These are phyloP conservation scores for Acmispon strigosus DNA, from an alignment of 306 rosid genomes.

Conservation along the genomic window DNA sequence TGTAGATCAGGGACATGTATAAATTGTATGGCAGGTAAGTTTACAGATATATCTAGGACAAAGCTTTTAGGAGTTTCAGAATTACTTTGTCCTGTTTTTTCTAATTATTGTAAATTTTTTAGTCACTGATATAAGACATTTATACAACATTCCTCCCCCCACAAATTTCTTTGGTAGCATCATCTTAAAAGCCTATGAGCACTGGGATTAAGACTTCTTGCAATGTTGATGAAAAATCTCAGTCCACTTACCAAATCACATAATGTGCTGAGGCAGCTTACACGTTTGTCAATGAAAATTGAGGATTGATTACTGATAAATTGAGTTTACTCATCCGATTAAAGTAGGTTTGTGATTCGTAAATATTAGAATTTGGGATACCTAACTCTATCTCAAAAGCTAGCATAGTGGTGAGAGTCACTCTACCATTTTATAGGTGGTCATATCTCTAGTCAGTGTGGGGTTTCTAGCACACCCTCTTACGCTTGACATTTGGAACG, in stretches of 20 bases:
- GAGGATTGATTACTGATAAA: too few relatives aligned
- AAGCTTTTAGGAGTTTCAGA: background rate
- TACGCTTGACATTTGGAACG: too few relatives aligned
- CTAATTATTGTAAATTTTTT: background rate
- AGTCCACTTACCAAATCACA: background rate
- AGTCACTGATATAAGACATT: background rate
- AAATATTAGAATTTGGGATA: too few relatives aligned
- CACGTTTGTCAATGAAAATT: too few relatives aligned
- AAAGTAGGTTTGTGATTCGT: too few relatives aligned
- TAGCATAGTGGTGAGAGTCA: too few relatives aligned
- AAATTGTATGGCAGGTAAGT: background rate
- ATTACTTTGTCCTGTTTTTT: background rate
- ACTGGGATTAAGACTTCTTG: background rate
- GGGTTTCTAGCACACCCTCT: too few relatives aligned
- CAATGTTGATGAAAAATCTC: background rate
- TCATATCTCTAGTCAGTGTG: too few relatives aligned
- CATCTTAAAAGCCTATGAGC: background rate
- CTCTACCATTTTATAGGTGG: too few relatives aligned
- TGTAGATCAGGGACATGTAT: constrained; percentile 10
- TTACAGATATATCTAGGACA: constrained; percentile 9
- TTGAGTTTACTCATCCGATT: too few relatives aligned
- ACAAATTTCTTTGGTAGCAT: background rate
- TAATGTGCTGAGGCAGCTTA: background rate
- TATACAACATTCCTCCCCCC: background rate
- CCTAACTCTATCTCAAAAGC: too few relatives aligned